Base-by-base conservation (phyloP, 768 basidiomycete species). In the Phaeotremella skinneri region DNA sequence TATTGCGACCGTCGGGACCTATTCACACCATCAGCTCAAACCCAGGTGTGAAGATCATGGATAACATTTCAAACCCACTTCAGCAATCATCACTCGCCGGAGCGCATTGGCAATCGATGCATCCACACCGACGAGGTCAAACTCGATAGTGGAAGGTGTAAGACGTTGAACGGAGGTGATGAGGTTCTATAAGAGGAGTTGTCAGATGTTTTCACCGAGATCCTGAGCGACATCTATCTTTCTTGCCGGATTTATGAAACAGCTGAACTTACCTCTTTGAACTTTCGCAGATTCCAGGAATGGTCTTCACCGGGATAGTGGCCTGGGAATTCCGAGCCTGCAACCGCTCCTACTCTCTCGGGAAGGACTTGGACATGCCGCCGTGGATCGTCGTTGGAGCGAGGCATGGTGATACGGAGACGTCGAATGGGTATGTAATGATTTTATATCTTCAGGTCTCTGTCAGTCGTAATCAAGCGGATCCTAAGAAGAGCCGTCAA, bases 61-160 rank as follows among this genome's bases (percentile, higher is more conserved):
- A 9, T 16, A 11, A 52, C 29, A n/a, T 16, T 48, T 13, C 43
- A 41, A 17, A 32, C 84, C 53, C 58, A 91, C 93, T 83, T 99
- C 96, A 9, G 94, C 88, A 48, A 98, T 89, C 74, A 97, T 81
- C 55, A 96, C 91, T 56, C 96, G 82, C 26, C 96, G 82, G 64
- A 94, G 84, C 0, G 94, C 91, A 76, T 99, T 98, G 29, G 96
- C 92, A 58, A 99, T 89, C 16, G 91, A 89, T 0, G 96, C 90
- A 75, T 99, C 94, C 27, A 97, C 88, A 4, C 94, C 93, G 56
- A 97, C 83, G 45, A 98, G 81, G 78, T 99, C 96, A 76, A 99
- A 94, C 66, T 97, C 93, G 61, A 96, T 84, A 1, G 88, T 87
- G 16, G 87, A 83, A 42, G 87, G 83, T 0, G 92, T 94, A 32